Percentiles rank a stretch among this genome's conserved stretches.
phyloP scores from a whole-genome alignment of 1,284 basidiomycete species.

The Papiliotrema flavescens region DNA sequence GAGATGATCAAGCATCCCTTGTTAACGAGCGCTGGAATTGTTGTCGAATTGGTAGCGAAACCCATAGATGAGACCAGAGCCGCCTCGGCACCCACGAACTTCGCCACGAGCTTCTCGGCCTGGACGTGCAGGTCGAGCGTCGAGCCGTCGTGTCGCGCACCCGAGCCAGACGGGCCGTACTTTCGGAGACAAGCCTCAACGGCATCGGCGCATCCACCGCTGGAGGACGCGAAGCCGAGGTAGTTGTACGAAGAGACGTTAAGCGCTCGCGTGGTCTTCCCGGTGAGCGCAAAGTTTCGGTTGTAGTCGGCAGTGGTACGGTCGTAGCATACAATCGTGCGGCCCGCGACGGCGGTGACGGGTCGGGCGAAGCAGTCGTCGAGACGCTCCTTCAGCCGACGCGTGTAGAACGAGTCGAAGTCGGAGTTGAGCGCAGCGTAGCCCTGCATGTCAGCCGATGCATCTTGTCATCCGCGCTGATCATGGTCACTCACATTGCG shows the following conservation, averaged over 20 bases:
- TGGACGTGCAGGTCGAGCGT: slow-evolving; percentile 77
- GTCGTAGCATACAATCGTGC: slow-evolving; percentile 84
- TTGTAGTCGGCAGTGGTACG: slow-evolving; percentile 80
- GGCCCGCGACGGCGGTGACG: slow-evolving; percentile 89
- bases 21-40: slow-evolving; percentile 83
- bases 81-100: slow-evolving; percentile 85
- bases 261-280: slow-evolving; percentile 77
- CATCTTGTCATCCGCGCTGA: no score
- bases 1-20: slow-evolving; percentile 96
- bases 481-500: slow-evolving; percentile 71
- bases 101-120: slow-evolving; percentile 81
- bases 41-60: slow-evolving; percentile 96
- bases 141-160: slow-evolving; percentile 76
- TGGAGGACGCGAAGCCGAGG: slow-evolving; percentile 93
- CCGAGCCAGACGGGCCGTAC: slow-evolving; percentile 76
- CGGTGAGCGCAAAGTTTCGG: slow-evolving; percentile 72
- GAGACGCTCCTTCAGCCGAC: slow-evolving; percentile 87
- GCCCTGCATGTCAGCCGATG: slow-evolving; percentile 57
- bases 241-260: slow-evolving; percentile 99
- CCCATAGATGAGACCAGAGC: slow-evolving; percentile 92
- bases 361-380: slow-evolving; percentile 96
- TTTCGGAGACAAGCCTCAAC: slow-evolving; percentile 75
- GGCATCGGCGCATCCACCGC: slow-evolving; percentile 88
- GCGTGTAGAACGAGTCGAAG: slow-evolving; percentile 99
- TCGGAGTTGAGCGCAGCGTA: slow-evolving; percentile 97